A percentile compares a stretch with the other conserved stretches of the same genome.
Conservation (phyloP, 1,139 yeast species). For the Taphrina communis region DNA sequence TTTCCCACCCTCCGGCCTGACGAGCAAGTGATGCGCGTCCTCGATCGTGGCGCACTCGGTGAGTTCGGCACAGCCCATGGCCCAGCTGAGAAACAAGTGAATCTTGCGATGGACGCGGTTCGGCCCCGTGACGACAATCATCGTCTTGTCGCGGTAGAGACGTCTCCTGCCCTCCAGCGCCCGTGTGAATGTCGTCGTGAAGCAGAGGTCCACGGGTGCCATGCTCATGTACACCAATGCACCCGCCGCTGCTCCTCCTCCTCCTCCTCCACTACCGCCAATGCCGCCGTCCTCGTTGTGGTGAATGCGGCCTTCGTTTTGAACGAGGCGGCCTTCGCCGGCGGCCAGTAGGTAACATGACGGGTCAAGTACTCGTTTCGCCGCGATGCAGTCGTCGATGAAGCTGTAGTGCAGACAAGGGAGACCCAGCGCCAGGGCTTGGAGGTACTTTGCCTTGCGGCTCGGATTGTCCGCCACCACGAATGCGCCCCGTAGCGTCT, state of each 20-base stretch:
- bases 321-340: constrained; percentile 21
- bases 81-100: constrained; percentile 36
- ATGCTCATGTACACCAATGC: constrained; percentile 14
- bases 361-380: constrained; percentile 10
- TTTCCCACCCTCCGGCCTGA: constrained; percentile 25
- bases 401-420: constrained; percentile 41
- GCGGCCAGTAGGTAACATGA: constrained; percentile 38
- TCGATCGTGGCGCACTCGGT: constrained; percentile 21
- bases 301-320: not conserved
- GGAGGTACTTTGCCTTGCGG: constrained; percentile 42
- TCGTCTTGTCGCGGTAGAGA: constrained; percentile 3
- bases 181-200: not conserved
- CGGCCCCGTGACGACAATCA: constrained; percentile 34
- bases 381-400: constrained; percentile 31
- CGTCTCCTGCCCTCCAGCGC: constrained; percentile 11
- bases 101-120: constrained; percentile 11
- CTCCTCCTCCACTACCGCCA: too few species aligned
- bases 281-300: not conserved
- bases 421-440: constrained; percentile 41
- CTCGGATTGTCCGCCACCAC: constrained; percentile 40
- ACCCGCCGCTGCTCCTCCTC: too few species aligned
- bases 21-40: constrained; percentile 24
- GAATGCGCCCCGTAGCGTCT: constrained; percentile 20
- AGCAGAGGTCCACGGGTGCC: not conserved
- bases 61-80: constrained; percentile 38